These are phyloP conservation scores for Triticum monococcum DNA, from an alignment of 176 grass and related monocot species.

Conservation along the genomic window DNA sequence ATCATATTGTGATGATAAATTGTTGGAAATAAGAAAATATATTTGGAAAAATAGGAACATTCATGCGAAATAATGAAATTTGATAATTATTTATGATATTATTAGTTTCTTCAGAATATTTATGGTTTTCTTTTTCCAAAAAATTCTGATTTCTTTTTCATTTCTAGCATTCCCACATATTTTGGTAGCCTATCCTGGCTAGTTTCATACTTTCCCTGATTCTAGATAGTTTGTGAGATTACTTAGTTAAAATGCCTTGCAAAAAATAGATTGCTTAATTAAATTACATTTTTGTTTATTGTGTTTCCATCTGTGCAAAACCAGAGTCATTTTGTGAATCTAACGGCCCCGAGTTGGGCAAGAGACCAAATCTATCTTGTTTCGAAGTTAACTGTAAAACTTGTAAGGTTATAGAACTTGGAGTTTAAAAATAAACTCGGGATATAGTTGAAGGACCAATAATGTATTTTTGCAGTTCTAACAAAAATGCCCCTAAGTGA, in stretches of 20 bases:
- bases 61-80: no score
- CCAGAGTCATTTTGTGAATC: neutral
- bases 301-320: neutral
- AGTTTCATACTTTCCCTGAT: neutral
- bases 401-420: neutral
- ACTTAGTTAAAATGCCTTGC: no score
- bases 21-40: no score
- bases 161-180: neutral
- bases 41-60: no score
- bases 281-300: neutral
- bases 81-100: no score
- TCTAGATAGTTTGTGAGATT: neutral
- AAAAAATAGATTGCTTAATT: no score
- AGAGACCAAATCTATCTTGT: neutral
- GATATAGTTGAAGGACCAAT: neutral
- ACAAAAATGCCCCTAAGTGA: neutral
- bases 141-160: neutral
- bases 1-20: no score
- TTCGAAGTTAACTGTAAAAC: neutral
- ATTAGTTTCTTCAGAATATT: no score
- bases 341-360: neutral
- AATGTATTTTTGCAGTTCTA: neutral
- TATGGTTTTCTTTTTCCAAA: no score
- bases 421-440: neutral
- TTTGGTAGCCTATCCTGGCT: neutral